Conservation (phyloP, 352 stramenopile species). For the Phytopythium kandeliae region DNA sequence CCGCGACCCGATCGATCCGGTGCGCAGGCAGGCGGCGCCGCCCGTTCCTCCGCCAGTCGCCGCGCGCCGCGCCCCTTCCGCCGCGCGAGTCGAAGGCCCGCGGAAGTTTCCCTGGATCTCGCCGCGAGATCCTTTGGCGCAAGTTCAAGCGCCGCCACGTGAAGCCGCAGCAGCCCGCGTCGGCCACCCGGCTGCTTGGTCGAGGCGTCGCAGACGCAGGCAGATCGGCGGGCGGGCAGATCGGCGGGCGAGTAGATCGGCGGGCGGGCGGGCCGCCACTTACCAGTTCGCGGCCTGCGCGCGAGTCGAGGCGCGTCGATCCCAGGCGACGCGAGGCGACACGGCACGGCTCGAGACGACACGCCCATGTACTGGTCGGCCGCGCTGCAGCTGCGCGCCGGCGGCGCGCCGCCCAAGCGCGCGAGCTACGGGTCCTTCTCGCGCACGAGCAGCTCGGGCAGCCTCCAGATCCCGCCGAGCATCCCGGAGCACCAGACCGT, state of each 20-base stretch:
- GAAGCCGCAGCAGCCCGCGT: too few species aligned
- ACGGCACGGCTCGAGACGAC: background rate
- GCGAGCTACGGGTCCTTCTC: constrained; percentile 64
- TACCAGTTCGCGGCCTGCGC: too few species aligned
- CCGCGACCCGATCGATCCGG: too few species aligned
- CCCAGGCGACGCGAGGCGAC: too few species aligned
- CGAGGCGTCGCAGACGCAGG: too few species aligned
- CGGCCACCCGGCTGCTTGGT: too few species aligned
- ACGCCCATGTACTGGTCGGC: constrained; percentile 70
- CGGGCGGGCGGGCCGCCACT: too few species aligned
- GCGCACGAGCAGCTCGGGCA: constrained; percentile 19
- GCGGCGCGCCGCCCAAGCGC: constrained; percentile 14
- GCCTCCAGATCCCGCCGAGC: constrained; percentile 64
- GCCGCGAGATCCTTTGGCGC: background rate
- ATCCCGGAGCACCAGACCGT: constrained; percentile 71
- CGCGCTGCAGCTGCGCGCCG: constrained; percentile 52
- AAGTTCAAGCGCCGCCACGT: constrained; percentile 2
- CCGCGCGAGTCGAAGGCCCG: background rate
- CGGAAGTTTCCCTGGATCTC: constrained; percentile 7
- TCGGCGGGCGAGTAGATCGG: too few species aligned
- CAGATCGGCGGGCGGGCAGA: too few species aligned
- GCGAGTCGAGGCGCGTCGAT: too few species aligned
- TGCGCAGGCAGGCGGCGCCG: too few species aligned
- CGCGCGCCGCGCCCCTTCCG: constrained; percentile 3
- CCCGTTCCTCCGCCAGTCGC: background rate